phyloP scores from a whole-genome alignment of 139 green algal genomes.

The Asterochloris sp. region DNA sequence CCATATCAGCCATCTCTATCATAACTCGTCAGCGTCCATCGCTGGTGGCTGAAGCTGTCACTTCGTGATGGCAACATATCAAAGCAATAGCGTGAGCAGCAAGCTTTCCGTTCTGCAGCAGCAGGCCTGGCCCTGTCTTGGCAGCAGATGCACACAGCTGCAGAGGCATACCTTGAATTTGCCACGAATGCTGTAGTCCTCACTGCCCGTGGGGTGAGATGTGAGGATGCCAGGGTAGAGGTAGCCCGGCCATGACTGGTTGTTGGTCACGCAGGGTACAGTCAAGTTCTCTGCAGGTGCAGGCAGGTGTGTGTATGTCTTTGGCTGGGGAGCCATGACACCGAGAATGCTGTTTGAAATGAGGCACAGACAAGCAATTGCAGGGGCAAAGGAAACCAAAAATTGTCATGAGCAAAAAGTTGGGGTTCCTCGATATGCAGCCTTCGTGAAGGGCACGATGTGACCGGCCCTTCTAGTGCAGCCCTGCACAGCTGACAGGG shows the following conservation, averaged over 20 bases:
- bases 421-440: no score
- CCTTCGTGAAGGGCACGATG: no score
- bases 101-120: no score
- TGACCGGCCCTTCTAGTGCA: no score
- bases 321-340: neutral
- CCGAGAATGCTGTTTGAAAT: neutral
- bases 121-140: neutral
- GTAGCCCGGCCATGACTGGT: conserved; percentile 48
- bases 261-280: conserved; percentile 34
- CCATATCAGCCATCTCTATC: no score
- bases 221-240: conserved; percentile 55
- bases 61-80: no score
- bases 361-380: neutral
- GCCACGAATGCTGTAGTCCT: conserved; percentile 50
- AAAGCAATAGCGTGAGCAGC: neutral
- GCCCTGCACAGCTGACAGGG: no score
- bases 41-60: no score
- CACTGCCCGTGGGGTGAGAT: conserved; percentile 54
- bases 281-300: neutral
- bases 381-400: no score
- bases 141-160: neutral
- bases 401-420: no score
- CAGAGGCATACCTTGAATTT: conserved; percentile 42
- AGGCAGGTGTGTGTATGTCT: conserved; percentile 20
- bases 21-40: no score